Evolutionary conservation across 78 protist species (phyloP).

Genomic region (Guillardia theta): DNA sequence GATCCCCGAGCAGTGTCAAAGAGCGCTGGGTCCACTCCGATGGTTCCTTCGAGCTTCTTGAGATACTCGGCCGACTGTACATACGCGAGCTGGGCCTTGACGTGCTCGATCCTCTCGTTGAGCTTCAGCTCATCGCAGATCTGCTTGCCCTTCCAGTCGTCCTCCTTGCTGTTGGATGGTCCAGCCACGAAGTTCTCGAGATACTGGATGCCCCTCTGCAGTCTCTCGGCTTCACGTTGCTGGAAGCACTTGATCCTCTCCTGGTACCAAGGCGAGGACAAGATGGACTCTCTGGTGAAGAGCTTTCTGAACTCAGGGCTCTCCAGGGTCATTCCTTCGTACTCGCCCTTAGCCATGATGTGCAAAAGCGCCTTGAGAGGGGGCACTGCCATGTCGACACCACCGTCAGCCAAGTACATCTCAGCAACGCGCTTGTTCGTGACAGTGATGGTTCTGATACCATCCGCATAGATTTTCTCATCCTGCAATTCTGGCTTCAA

Average conservation of each 20-base stretch:
- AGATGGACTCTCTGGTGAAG: background rate
- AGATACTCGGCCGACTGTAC: background rate
- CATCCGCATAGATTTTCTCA: background rate
- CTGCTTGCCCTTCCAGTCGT: conserved; percentile 22
- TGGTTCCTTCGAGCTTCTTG: background rate
- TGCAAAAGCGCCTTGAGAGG: conserved; percentile 23
- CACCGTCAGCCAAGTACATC: background rate
- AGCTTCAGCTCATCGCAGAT: background rate
- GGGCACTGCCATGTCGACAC: conserved; percentile 16
- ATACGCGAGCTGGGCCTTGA: background rate
- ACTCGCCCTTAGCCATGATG: conserved; percentile 33
- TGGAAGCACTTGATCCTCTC: background rate
- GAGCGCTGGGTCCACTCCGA: background rate
- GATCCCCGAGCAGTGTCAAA: background rate
- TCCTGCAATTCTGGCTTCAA: conserved; percentile 1
- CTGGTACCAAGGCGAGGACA: background rate
- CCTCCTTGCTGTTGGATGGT: background rate
- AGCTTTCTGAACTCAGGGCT: background rate
- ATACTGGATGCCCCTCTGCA: background rate
- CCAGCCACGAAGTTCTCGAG: background rate
- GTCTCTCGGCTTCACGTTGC: background rate
- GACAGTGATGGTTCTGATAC: background rate
- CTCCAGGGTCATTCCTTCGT: conserved; percentile 14
- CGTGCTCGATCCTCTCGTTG: background rate
- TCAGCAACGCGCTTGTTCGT: background rate